Evolutionary conservation across 2,329 filamentous ascomycete species (phyloP), one percentile per base, ranked within the genome.

Genomic region (Periconia sp.): DNA sequence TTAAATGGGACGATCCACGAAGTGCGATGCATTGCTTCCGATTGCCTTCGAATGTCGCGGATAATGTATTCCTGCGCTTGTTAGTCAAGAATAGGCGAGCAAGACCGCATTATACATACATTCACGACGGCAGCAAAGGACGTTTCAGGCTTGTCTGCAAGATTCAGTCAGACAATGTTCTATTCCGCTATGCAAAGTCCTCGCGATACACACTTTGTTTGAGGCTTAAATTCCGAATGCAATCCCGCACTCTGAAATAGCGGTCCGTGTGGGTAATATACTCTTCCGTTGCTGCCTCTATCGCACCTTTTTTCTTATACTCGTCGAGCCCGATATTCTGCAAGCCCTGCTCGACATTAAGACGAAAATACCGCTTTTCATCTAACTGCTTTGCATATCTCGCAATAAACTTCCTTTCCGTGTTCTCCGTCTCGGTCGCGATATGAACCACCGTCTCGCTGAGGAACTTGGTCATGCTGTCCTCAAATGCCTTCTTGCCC

Each of bases 271-370:
- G 29, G 4, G 35, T 34, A 4, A 44, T 19, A 44, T 44, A 44
- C 21, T 30, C 36, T 16, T 26, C 34, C 19, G 41, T 26, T 18
- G 41, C 41, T 15, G 34, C 36, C 30, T 44, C 26, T 10, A 44
- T 44, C 21, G 25, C 33, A 9, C 34, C 46, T 26, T 39, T 21
- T 15, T 46, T 26, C 34, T 40, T 46, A 21, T 46, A 43, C 30
- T 50, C 46, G 4, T 39, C 38, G 8, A 50, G 47, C 30, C 43
- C 43, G 19, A 50, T 33, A 18, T 48, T 19, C 40, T 47, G 40
- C 1, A 50, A 38, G 13, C 47, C 47, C 16, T 46, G 38, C 23
- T 50, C 34, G 25, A 50, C 47, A 33, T 47, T 50, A 23, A 50
- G 47, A 8, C 47, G 47, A 30, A 43, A 50, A 24, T 47, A 48